Base-by-base conservation (phyloP, 2,329 filamentous ascomycete genomes). In the Ceratocystiopsis brevicomis region DNA sequence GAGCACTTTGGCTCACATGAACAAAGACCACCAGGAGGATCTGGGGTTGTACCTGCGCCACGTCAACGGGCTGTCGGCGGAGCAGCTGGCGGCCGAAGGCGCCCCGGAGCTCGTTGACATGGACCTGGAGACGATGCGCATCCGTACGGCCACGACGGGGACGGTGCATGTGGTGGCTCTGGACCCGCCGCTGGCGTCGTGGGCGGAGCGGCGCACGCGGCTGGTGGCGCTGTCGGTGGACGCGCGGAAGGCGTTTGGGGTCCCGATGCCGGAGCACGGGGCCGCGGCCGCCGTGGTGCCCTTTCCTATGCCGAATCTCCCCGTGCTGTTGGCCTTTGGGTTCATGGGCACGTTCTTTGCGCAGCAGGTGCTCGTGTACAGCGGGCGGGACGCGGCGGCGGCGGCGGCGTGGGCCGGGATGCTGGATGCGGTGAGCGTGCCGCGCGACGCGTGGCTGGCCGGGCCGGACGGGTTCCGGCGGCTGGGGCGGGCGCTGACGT, bases 21-120 rank as follows among this genome's bases (percentile, higher is more conserved):
- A 95, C 63, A 65, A 66, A 38, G 81, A 88, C 59, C 88, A 94
- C 62, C 64, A 69, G 42, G 69, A 74, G 52, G 83, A 84, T 45
- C 74, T 94, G 41, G 64, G 71, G 45, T 70, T 80, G 55, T 93
- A 87, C 60, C 72, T 92, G n/a, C 76, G 76, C 49, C 73, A 85
- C 59, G 85, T 76, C 63, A 67, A 64, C 56, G 59, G 65, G 15
- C 64, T 83, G 38, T 62, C 71, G 45, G 62, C 65, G 17, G 39
- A 45, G 15, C 43, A 53, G 30, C 48, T 51, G 14, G 49, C 51
- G 30, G 42, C 50, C 38, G 51, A 48, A 17, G 49, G 49, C 25
- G 45, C 36, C 39, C 74, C 81, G 17, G 60, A 64, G 36, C 65
- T 94, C 50, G 63, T 67, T 44, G 78, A 86, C 56, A 65, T 93